Conservation (phyloP, 2,329 filamentous ascomycete genomes). For the Curvularia sp. region DNA sequence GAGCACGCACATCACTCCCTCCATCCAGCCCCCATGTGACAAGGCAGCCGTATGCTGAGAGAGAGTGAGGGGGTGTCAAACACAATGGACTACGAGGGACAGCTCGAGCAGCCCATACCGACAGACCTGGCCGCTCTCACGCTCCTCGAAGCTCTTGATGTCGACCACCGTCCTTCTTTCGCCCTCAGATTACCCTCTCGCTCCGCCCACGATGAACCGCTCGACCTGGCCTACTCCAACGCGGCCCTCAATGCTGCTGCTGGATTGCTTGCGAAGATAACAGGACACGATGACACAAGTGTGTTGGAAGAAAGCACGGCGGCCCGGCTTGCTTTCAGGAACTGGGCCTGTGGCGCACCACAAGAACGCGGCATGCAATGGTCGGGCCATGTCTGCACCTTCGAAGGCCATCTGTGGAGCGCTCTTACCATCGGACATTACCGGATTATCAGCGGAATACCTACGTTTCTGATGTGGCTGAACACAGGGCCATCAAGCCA, state of each 20-base stretch:
- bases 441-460: constrained; percentile 42
- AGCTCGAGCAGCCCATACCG: constrained; percentile 5
- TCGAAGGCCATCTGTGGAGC: constrained; percentile 39
- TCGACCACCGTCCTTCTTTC: constrained; percentile 37
- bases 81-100: constrained; percentile 11
- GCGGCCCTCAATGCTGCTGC: constrained; percentile 26
- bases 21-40: constrained; percentile 1
- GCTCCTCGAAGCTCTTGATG: constrained; percentile 33
- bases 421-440: constrained; percentile 31
- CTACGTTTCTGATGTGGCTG: constrained; percentile 18
- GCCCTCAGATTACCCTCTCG: constrained; percentile 22
- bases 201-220: constrained; percentile 13
- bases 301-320: constrained; percentile 25
- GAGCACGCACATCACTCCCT: background rate
- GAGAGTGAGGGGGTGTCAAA: constrained; percentile 4
- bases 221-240: constrained; percentile 38
- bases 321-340: constrained; percentile 34
- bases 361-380: constrained; percentile 19
- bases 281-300: constrained; percentile 21
- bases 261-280: constrained; percentile 28
- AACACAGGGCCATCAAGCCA: constrained; percentile 12
- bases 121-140: constrained; percentile 19
- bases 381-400: constrained; percentile 30
- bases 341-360: constrained; percentile 32
- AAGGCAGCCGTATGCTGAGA: background rate